Evolutionary conservation across 2,329 filamentous ascomycete species (phyloP), one percentile per base, ranked within the genome.

Genomic region (Aureobasidium sp.): DNA sequence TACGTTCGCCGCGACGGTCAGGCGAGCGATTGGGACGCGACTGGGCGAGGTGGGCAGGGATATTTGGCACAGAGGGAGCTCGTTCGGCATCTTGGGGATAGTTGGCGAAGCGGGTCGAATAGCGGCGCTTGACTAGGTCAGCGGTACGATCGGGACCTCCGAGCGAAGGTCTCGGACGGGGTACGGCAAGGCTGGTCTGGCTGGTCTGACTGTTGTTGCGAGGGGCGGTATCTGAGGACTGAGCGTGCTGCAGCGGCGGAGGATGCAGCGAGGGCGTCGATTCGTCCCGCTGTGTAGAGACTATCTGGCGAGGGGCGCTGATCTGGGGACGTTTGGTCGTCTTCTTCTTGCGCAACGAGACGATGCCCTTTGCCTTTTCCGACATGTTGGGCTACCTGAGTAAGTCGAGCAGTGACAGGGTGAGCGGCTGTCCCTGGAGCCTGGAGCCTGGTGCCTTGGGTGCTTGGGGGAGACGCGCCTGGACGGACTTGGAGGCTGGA

Each of bases 61-160:
- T 81, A 13, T 82, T 75, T 0, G 94, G 93, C 66, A 81, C 69
- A 15, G 73, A 71, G 5, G 79, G 78, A 20, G 91, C 84, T 44
- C 68, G 52, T 24, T 84, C 84, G 62, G 83, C 85, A 67, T 90
- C 86, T 64, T 84, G 78, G 1, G 89, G 88, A 69, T 92, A 93
- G 39, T 68, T 70, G 15, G 69, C 67, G 74, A 97, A 96, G 64
- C 93, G 87, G 46, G 92, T 92, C 43, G 94, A 97, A 76, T 97
- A 99, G 69, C 94, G 83, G 69, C 92, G 84, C 78, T 97, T 97
- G 63, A 99, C 92, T 60, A 97, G 81, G 74, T 99, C 93, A 20
- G 85, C 84, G 46, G 86, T 87, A 69, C 83, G 81, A 55, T 73
- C 72, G 63, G 73, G 78, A 61, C 76, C 78, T 62, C 52, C 53